Evolutionary conservation across 1,284 basidiomycete species (phyloP), one percentile per base, ranked within the genome.

Genomic region (Ustilago cynodontis): DNA sequence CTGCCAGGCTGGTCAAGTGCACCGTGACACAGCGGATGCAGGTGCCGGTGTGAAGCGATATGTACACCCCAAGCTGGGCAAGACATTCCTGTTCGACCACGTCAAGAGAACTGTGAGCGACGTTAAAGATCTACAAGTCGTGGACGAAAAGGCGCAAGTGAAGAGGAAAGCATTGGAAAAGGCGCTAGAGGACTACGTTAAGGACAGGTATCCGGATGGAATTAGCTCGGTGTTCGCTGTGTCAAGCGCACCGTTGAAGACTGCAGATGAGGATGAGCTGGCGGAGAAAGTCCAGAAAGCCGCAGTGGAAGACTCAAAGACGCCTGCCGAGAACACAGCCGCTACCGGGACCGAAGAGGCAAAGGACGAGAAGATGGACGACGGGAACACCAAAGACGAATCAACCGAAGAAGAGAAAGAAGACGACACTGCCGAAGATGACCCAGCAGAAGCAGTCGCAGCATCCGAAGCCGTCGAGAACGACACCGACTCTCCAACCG

Each of bases 181-280:
- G 18, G 52, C 65, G 2, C 37, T 83, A 9, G 63, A 69, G 11
- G 59, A 47, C 33, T 86, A 86, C 57, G 72, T 83, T 2, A 53
- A 50, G 28, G 76, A 84, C 50, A 69, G 81, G 37, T 86, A 81
- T 65, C 74, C 70, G n/a, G 74, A 77, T 50, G 83, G 83, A 35
- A 71, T 82, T 16, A 74, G 68, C 31, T 66, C 68, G 11, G 78
- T 81, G 3, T 83, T 82, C 60, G 56, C 70, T 1, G 64, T 70
- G 0, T 54, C 47, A 13, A 64, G 71, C 43, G 60, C 59, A 5
- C 60, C 65, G n/a, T 58, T 63, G 22, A 52, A 65, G 16, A 55
- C 66, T 18, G 57, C 29, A 10, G 63, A 73, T 9, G 57, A 39
- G 11, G 62, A 37, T 3, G 53, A 59, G 53, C 5, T 72, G 31